These are phyloP conservation scores for Rhizopogon vinicolor DNA, from an alignment of 768 basidiomycete genomes.

Conservation along the genomic window DNA sequence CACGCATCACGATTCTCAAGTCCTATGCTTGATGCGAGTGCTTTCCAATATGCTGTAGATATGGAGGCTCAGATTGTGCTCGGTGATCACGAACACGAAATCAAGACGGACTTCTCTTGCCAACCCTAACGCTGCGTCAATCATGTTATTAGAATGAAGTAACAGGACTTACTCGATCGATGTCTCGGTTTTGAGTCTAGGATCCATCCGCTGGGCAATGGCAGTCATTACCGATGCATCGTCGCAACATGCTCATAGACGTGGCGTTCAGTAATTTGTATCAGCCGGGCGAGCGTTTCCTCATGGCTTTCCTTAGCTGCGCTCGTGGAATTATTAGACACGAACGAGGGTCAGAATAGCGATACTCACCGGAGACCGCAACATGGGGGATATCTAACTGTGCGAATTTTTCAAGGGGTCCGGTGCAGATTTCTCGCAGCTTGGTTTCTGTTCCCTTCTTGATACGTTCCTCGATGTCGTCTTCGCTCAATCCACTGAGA, in stretches of 20 bases:
- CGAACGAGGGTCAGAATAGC: neutral
- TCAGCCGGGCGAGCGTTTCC: neutral
- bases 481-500: neutral
- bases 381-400: neutral
- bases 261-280: neutral
- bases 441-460: neutral
- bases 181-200: neutral
- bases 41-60: too few relatives aligned
- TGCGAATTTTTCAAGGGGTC: neutral
- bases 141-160: neutral
- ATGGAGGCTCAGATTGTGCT: too few relatives aligned
- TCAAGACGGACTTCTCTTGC: conserved; percentile 1
- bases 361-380: neutral
- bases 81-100: neutral
- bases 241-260: neutral
- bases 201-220: neutral
- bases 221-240: neutral
- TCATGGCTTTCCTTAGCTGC: neutral
- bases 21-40: too few relatives aligned
- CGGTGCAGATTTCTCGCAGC: neutral
- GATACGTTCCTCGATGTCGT: neutral
- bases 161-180: neutral
- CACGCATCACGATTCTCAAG: too few relatives aligned
- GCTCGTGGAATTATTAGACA: neutral
- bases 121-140: neutral